Evolutionary conservation across 2,329 filamentous ascomycete species (phyloP).

Genomic region (Stachybotrys echinatus): DNA sequence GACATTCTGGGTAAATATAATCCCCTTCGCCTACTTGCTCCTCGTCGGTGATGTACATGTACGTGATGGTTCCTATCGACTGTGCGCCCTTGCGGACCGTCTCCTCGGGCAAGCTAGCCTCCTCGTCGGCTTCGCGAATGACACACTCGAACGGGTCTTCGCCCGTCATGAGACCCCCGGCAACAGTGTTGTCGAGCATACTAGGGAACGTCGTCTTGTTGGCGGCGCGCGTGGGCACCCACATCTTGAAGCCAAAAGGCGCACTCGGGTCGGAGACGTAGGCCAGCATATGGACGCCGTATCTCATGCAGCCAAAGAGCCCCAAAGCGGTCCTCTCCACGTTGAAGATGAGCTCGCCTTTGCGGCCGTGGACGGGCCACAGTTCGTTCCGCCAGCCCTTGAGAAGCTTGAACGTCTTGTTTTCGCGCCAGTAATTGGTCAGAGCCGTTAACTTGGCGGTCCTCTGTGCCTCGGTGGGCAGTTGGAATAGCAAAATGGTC

Average conservation of each 20-base stretch:
- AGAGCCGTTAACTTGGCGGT: constrained; percentile 52
- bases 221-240: constrained; percentile 73
- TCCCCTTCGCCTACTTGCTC: constrained; percentile 74
- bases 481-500: constrained; percentile 59
- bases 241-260: constrained; percentile 63
- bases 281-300: constrained; percentile 77
- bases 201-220: constrained; percentile 82
- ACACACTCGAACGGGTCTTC: constrained; percentile 78
- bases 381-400: constrained; percentile 75
- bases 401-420: constrained; percentile 68
- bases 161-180: constrained; percentile 69
- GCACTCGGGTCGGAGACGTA: constrained; percentile 47
- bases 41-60: constrained; percentile 74
- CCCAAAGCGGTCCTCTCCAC: constrained; percentile 72
- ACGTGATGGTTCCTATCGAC: constrained; percentile 69
- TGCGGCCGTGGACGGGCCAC: constrained; percentile 70
- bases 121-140: constrained; percentile 81
- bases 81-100: constrained; percentile 58
- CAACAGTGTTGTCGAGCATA: constrained; percentile 95
- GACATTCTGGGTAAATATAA: constrained; percentile 81
- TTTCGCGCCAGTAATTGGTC: constrained; percentile 61
- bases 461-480: constrained; percentile 56
- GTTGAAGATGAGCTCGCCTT: constrained; percentile 60
- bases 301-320: constrained; percentile 70
- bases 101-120: constrained; percentile 71